These are phyloP conservation scores for Globisporangium nunn DNA, from an alignment of 352 stramenopile genomes.

Conservation along the genomic window DNA sequence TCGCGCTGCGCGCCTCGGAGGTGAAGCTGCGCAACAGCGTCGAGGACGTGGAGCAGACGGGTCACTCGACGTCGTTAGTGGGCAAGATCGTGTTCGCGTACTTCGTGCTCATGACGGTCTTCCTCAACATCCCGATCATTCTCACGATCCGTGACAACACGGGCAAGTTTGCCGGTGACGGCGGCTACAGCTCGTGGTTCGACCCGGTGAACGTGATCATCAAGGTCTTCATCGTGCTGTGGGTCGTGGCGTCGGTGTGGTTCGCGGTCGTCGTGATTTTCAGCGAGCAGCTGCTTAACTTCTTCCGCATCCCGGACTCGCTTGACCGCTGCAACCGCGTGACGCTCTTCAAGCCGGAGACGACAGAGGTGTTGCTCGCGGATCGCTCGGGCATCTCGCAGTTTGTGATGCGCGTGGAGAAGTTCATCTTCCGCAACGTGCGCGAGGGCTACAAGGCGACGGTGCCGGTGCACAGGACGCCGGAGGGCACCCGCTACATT, in stretches of 20 bases:
- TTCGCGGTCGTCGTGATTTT: slow-evolving; percentile 39
- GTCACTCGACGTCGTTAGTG: slow-evolving; percentile 34
- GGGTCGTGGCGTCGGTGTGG: slow-evolving; percentile 49
- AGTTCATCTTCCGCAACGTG: slow-evolving; percentile 31
- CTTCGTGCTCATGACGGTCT: slow-evolving; percentile 49
- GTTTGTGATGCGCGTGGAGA: slow-evolving; percentile 44
- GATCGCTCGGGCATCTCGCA: slow-evolving; percentile 50
- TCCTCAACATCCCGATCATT: slow-evolving; percentile 50
- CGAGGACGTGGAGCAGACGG: slow-evolving; percentile 46
- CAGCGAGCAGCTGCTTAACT: slow-evolving; percentile 45
- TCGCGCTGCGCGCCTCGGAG: slow-evolving; percentile 36
- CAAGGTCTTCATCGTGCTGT: slow-evolving; percentile 55
- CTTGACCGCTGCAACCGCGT: slow-evolving; percentile 44
- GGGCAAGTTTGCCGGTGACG: slow-evolving; percentile 31
- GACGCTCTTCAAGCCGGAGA: slow-evolving; percentile 53
- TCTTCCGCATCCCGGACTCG: slow-evolving; percentile 39
- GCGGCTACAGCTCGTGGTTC: slow-evolving; percentile 41
- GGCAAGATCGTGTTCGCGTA: slow-evolving; percentile 49
- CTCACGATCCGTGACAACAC: slow-evolving; percentile 51
- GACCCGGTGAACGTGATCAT: slow-evolving; percentile 43
- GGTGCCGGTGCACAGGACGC: slow-evolving; percentile 29
- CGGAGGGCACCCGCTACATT: slow-evolving; percentile 31
- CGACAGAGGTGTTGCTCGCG: slow-evolving; percentile 45
- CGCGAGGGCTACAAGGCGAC: slow-evolving; percentile 47
- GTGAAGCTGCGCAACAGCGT: slow-evolving; percentile 35